These are phyloP conservation scores for Cadophora luteo-olivacea DNA, from an alignment of 2,329 filamentous ascomycete species.

Conservation along the genomic window DNA sequence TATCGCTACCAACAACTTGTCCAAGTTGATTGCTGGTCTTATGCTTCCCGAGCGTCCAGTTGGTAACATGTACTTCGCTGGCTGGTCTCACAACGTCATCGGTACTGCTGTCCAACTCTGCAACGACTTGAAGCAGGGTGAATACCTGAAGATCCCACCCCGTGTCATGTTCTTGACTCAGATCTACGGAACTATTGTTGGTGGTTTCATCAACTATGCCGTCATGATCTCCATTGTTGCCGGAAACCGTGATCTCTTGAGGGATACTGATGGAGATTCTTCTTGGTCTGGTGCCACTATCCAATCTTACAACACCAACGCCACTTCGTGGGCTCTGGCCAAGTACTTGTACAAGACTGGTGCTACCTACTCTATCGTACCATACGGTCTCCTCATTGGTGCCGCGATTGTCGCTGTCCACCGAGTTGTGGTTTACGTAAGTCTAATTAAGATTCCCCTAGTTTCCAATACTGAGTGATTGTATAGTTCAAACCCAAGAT, in stretches of 20 bases:
- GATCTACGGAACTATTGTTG: conserved; percentile 51
- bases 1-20: conserved; percentile 64
- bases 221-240: conserved; percentile 54
- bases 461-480: conserved; percentile 6
- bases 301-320: conserved; percentile 54
- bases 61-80: conserved; percentile 56
- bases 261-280: conserved; percentile 50
- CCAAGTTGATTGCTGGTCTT: conserved; percentile 58
- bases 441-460: conserved; percentile 25
- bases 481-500: conserved; percentile 55
- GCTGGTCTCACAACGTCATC: conserved; percentile 65
- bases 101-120: conserved; percentile 55
- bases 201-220: conserved; percentile 53
- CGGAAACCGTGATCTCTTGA: conserved; percentile 51
- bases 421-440: conserved; percentile 50
- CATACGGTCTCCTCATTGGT: conserved; percentile 57
- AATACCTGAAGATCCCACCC: conserved; percentile 60
- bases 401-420: conserved; percentile 52
- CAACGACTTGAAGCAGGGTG: conserved; percentile 63
- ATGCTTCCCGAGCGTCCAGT: conserved; percentile 50
- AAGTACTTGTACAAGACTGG: conserved; percentile 58
- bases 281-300: conserved; percentile 57
- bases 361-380: conserved; percentile 54
- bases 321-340: conserved; percentile 55
- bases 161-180: conserved; percentile 54